Evolutionary conservation across 106 monocot species (phyloP), one percentile per base, ranked within the genome.

Genomic region (Allium cepa): DNA sequence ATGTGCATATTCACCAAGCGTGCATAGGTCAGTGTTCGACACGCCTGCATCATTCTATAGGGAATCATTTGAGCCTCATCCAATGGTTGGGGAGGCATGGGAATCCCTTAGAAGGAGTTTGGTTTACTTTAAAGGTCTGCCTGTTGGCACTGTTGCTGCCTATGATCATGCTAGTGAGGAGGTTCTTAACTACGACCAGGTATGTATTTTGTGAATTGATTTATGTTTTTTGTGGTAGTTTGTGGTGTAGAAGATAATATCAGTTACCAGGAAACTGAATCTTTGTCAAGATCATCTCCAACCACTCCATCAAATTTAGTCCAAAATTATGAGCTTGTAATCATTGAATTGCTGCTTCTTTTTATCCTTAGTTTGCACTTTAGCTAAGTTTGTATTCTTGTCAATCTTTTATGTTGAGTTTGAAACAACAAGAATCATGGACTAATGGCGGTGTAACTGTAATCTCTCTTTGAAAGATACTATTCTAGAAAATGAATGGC

Each of bases 131-230:
- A 71, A 83, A 5, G 69, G 73, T 17, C 81, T 86, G 75, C 86
- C 93, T 6, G 79, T 94, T 46, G 93, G 93, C 64, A 94, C 93
- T 1, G 71, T 94, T 27, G 93, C 93, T 17, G 93, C 93, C 9
- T 28, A 64, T 16, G 93, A 94, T 76, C 93, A 94, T 56, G 83
- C 83, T 9, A 81, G 89, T 0, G 89, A 87, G 76, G 93, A 94
- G 69, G 89, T 94, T 49, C 74, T 90, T 1, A 94, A 94, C 74
- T 94, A 94, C 66, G 93, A 94, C 72, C 93, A 94, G 93, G 93
- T 94, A 61, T 61, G 13, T 5, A 10, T 16, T 26, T 7, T 26
- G 3, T 16, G 57, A 11, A 26, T 22, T 26, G 53, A 55, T 11
- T 11, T 12, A 55, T 55, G 11, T 2, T 55, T 55, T 55, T 55